Evolutionary conservation across 805 yeast species (phyloP).

Genomic region (Saccharomycopsis malanga): DNA sequence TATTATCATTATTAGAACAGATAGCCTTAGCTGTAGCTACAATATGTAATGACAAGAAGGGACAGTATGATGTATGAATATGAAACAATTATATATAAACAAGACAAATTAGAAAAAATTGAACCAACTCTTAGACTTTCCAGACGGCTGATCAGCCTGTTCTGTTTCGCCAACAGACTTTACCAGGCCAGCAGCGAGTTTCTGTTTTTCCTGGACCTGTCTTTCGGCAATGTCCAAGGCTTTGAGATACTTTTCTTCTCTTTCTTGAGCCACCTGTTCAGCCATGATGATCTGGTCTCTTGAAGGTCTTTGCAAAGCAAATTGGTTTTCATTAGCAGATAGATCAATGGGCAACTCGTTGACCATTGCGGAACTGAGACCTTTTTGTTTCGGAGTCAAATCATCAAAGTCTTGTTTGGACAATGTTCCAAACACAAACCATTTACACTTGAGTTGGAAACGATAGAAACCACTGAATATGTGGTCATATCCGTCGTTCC

Average conservation of each 20-base stretch:
- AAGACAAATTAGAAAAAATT: too few species aligned
- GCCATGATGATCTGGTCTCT: slow-evolving; percentile 71
- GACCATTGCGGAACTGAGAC: slow-evolving; percentile 28
- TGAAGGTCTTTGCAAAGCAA: slow-evolving; percentile 59
- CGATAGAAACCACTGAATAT: slow-evolving; percentile 65
- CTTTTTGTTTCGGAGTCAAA: slow-evolving; percentile 39
- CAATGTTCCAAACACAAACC: slow-evolving; percentile 45
- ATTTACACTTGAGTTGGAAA: slow-evolving; percentile 49
- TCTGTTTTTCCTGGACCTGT: slow-evolving; percentile 23
- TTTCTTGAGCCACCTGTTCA: slow-evolving; percentile 57
- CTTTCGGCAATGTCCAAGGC: slow-evolving; percentile 41
- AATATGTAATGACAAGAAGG: too few species aligned
- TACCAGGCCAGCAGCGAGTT: too few species aligned
- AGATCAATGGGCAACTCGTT: slow-evolving; percentile 21
- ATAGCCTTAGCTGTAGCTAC: too few species aligned
- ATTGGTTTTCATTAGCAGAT: slow-evolving; percentile 33
- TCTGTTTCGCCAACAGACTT: too few species aligned
- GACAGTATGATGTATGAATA: too few species aligned
- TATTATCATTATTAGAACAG: too few species aligned
- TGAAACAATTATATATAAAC: too few species aligned
- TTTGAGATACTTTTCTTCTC: slow-evolving; percentile 48
- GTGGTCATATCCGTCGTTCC: slow-evolving; percentile 82
- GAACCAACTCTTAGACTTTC: too few species aligned
- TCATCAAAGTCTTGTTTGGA: slow-evolving; percentile 58
- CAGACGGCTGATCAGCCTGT: too few species aligned